These are phyloP conservation scores for Pestalotiopsis sp. DNA, from an alignment of 2,329 filamentous ascomycete genomes.

Conservation along the genomic window DNA sequence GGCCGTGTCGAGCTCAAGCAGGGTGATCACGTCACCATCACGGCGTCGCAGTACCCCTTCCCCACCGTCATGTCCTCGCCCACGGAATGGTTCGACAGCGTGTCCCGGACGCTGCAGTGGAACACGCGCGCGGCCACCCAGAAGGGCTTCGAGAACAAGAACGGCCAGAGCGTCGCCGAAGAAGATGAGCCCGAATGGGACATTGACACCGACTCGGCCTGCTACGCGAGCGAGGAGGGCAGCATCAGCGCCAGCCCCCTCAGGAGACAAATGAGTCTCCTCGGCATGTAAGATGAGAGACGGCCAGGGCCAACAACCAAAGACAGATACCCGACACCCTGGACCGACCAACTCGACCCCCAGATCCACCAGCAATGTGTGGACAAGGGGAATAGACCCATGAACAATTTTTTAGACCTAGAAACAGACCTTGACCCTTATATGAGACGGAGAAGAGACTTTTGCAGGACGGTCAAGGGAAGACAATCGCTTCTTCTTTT, in stretches of 20 bases:
- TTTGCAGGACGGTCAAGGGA: not conserved
- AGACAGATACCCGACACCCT: too few relatives aligned
- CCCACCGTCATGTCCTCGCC: slow-evolving; percentile 90
- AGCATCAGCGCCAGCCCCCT: slow-evolving; percentile 70
- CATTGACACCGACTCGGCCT: slow-evolving; percentile 85
- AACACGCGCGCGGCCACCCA: slow-evolving; percentile 91
- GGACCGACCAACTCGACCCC: too few relatives aligned
- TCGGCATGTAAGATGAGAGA: slow-evolving; percentile 55
- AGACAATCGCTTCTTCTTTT: not conserved
- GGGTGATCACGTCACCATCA: slow-evolving; percentile 94
- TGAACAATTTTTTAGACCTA: too few relatives aligned
- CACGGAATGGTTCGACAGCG: slow-evolving; percentile 96
- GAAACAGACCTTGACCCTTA: too few relatives aligned
- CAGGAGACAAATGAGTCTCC: slow-evolving; percentile 72
- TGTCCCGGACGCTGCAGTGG: slow-evolving; percentile 90
- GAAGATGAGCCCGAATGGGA: slow-evolving; percentile 76
- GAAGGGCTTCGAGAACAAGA: slow-evolving; percentile 75
- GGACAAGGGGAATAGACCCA: too few relatives aligned
- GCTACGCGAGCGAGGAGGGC: slow-evolving; percentile 73
- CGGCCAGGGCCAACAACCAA: not conserved
- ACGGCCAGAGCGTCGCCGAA: slow-evolving; percentile 45
- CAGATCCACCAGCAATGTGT: too few relatives aligned
- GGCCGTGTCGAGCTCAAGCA: slow-evolving; percentile 90
- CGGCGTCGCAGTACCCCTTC: slow-evolving; percentile 95
- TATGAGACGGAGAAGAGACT: not conserved